These are phyloP conservation scores for Ophiocordyceps australis DNA, from an alignment of 2,329 filamentous ascomycete species.

Conservation along the genomic window DNA sequence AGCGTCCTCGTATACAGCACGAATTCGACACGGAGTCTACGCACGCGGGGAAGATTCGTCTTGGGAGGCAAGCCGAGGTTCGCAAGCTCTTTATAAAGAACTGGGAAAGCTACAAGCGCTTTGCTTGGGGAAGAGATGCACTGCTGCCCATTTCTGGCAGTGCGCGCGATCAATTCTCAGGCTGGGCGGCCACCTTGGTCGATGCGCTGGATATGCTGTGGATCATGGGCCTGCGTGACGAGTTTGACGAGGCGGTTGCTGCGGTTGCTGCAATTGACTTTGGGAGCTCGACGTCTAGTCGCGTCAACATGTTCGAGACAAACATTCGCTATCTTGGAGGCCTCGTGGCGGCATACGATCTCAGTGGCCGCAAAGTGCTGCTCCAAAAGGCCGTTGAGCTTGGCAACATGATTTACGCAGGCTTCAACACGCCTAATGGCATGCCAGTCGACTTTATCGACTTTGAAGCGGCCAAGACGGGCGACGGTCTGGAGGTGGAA, in stretches of 20 bases:
- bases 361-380: slow-evolving; percentile 37
- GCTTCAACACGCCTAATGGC: slow-evolving; percentile 50
- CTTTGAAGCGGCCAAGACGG: slow-evolving; percentile 19
- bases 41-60: slow-evolving; percentile 7
- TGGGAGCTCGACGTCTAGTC: slow-evolving; percentile 21
- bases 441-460: slow-evolving; percentile 37
- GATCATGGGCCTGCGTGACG: slow-evolving; percentile 49
- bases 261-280: slow-evolving; percentile 44
- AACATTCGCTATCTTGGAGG: slow-evolving; percentile 56
- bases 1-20: slow-evolving; percentile 13
- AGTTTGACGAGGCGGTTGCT: slow-evolving; percentile 45
- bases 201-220: slow-evolving; percentile 53
- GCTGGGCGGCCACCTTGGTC: slow-evolving; percentile 51
- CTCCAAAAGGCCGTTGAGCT: slow-evolving; percentile 45
- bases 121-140: slow-evolving; percentile 48
- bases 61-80: slow-evolving; percentile 14
- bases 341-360: slow-evolving; percentile 49
- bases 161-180: slow-evolving; percentile 39
- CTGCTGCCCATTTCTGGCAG: slow-evolving; percentile 35
- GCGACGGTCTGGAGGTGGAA: slow-evolving; percentile 15
- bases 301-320: slow-evolving; percentile 53
- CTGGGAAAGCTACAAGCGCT: slow-evolving; percentile 34
- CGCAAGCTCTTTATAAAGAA: slow-evolving; percentile 14
- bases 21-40: slow-evolving; percentile 10
- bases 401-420: slow-evolving; percentile 43